These are phyloP conservation scores for Hydnomerulius pinastri DNA, from an alignment of 768 basidiomycete genomes.

Conservation along the genomic window DNA sequence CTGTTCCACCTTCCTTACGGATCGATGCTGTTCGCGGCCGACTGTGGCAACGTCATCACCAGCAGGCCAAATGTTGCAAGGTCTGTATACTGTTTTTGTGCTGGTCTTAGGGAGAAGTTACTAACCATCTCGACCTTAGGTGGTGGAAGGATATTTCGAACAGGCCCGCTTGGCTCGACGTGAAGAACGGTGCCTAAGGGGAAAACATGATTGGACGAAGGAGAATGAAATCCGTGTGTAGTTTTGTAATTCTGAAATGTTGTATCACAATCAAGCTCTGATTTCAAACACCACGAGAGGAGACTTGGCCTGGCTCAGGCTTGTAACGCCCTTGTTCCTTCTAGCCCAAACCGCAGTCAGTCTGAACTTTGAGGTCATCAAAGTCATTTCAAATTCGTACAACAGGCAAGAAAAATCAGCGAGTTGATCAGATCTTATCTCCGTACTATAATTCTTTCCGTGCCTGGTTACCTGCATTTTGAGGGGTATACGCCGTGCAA, in stretches of 20 bases:
- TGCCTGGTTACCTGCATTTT: too few relatives aligned
- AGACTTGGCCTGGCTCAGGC: too few relatives aligned
- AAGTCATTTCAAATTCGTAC: too few relatives aligned
- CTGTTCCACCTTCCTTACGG: slow-evolving; percentile 58
- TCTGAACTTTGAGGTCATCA: too few relatives aligned
- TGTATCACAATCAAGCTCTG: not conserved
- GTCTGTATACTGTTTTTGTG: slow-evolving; percentile 23
- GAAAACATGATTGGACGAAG: not conserved
- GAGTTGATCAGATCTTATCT: too few relatives aligned
- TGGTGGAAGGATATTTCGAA: slow-evolving; percentile 54
- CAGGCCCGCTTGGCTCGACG: slow-evolving; percentile 47
- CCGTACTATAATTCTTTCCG: too few relatives aligned
- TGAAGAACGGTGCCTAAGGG: slow-evolving; percentile 39
- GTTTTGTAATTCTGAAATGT: not conserved
- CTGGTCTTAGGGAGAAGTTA: not conserved
- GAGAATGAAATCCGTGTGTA: not conserved
- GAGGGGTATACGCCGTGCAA: too few relatives aligned
- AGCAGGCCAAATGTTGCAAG: slow-evolving; percentile 46
- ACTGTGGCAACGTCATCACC: slow-evolving; percentile 30
- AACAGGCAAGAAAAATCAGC: too few relatives aligned
- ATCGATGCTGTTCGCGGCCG: slow-evolving; percentile 21
- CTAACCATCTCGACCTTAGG: slow-evolving; percentile 25
- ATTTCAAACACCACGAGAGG: too few relatives aligned
- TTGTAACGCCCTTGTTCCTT: too few relatives aligned
- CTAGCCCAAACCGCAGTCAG: too few relatives aligned